Conservation (phyloP, 192 early-diverging fungal species). For the Backusella sp. region DNA sequence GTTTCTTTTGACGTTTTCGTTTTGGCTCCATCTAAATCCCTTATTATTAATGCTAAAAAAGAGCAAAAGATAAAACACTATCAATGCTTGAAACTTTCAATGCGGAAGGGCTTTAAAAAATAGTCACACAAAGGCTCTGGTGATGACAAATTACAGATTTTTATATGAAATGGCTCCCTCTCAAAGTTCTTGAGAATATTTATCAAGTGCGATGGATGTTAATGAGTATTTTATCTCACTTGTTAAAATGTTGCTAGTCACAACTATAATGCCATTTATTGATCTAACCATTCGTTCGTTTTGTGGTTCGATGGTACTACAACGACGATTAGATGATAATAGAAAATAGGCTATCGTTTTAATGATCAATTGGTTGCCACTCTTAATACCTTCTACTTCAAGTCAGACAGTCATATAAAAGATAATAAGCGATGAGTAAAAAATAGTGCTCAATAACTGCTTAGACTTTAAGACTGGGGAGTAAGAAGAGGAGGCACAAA, state of each 20-base stretch:
- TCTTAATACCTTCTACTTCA: not conserved
- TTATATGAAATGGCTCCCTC: not conserved
- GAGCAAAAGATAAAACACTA: not conserved
- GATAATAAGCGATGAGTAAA: not conserved
- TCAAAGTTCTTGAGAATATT: not conserved
- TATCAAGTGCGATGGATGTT: too few relatives aligned
- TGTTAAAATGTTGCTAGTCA: too few relatives aligned
- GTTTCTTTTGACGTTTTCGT: slow-evolving; percentile 7
- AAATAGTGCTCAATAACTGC: not conserved
- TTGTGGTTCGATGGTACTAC: too few relatives aligned
- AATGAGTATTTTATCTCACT: not conserved
- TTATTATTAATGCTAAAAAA: not conserved
- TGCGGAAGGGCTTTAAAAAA: not conserved
- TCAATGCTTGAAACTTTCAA: not conserved
- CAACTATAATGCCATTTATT: not conserved
- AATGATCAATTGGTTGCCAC: not conserved
- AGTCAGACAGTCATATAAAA: not conserved
- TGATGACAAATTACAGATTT: not conserved
- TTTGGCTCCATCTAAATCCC: not conserved
- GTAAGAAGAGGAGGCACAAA: not conserved
- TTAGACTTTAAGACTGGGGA: not conserved
- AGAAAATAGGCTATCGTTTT: not conserved
- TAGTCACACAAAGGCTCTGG: not conserved
- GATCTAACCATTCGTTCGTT: not conserved
- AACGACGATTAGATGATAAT: not conserved